phyloP scores from a whole-genome alignment of 2,329 filamentous ascomycete species.

The Thielaviopsis ethacetica region DNA sequence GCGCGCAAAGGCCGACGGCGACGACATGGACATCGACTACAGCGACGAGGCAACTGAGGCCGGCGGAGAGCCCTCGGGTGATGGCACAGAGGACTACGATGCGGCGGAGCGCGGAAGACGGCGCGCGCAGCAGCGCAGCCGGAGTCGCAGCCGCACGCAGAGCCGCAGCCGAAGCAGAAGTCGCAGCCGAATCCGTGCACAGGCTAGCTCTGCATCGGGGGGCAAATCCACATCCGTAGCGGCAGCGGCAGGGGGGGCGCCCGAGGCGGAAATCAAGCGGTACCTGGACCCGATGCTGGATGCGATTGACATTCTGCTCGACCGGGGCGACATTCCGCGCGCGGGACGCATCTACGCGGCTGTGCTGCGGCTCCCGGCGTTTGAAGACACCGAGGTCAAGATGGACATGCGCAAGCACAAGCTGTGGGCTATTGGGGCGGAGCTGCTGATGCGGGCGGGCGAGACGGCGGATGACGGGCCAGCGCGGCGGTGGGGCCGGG shows the following conservation, averaged over 20 bases:
- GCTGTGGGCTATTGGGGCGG: conserved; percentile 72
- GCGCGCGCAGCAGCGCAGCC: background rate
- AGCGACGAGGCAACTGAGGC: too few species aligned
- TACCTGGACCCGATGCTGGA: conserved; percentile 8
- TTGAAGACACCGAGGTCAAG: conserved; percentile 15
- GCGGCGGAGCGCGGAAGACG: background rate
- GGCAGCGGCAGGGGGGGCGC: background rate
- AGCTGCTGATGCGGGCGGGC: conserved; percentile 51
- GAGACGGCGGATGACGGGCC: conserved; percentile 4
- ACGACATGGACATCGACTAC: background rate
- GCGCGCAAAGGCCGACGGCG: background rate
- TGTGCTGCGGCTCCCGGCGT: conserved; percentile 5
- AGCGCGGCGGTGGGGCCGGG: conserved; percentile 25
- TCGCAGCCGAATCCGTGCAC: background rate
- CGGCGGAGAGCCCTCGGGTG: too few species aligned
- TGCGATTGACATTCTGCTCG: conserved; percentile 4
- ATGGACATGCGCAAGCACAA: conserved; percentile 50
- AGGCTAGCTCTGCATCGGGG: background rate
- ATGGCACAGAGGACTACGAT: background rate
- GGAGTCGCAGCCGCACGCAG: background rate
- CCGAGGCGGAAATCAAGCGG: conserved; percentile 7
- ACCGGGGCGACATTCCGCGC: conserved; percentile 6
- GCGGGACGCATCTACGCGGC: conserved; percentile 7
- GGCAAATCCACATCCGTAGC: background rate
- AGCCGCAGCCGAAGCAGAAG: background rate